Conservation (phyloP, 257 asterid genomes). For the Solanum medicagineum region DNA sequence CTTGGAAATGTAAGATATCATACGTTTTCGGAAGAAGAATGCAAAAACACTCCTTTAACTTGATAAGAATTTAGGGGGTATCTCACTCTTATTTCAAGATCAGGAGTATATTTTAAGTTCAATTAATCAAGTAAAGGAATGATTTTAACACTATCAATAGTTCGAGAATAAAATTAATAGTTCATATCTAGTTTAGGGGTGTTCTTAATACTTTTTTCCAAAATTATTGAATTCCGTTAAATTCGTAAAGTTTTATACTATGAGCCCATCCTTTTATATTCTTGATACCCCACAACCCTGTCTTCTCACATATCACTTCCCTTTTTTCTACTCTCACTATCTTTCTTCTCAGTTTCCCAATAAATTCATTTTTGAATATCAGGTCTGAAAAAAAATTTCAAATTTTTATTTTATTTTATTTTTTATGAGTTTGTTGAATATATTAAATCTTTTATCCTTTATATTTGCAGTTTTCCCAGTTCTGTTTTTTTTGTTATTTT, state of each 20-base stretch:
- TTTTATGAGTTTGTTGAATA: neutral
- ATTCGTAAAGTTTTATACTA: neutral
- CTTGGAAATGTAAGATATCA: neutral
- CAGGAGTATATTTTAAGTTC: no score
- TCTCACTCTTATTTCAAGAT: no score
- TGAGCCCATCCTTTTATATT: neutral
- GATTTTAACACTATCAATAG: no score
- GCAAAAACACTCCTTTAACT: neutral
- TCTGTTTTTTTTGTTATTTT: neutral
- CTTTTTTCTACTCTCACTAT: neutral
- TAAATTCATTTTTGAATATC: neutral
- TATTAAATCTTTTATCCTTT: neutral
- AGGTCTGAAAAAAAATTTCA: neutral
- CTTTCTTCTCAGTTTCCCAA: neutral
- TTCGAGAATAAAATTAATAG: no score
- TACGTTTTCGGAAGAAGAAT: neutral
- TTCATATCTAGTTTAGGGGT: accelerated
- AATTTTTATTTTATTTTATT: neutral
- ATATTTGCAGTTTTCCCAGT: neutral
- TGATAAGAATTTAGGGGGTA: no score
- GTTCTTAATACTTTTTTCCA: no score
- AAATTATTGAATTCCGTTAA: neutral
- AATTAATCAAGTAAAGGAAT: no score
- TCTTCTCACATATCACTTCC: neutral
- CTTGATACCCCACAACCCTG: constrained; percentile 13